Evolutionary conservation across 2,329 filamentous ascomycete species (phyloP).

Genomic region (Alternaria infectoria): DNA sequence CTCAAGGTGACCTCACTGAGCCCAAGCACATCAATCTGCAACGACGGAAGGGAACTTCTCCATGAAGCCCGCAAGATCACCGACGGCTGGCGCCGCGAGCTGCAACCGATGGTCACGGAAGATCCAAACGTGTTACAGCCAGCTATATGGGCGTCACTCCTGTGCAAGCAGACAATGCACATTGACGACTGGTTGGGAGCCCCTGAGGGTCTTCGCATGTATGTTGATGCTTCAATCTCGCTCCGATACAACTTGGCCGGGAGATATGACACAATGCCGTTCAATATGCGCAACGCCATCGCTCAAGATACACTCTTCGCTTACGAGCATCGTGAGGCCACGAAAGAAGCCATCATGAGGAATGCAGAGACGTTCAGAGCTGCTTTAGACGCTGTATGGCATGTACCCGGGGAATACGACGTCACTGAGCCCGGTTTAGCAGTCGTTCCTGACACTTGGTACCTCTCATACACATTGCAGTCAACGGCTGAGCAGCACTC

Average conservation of each 20-base stretch:
- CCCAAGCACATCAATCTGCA: conserved; percentile 14
- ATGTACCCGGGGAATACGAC: conserved; percentile 33
- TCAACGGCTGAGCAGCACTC: conserved; percentile 30
- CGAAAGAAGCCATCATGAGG: conserved; percentile 47
- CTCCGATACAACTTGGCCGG: conserved; percentile 57
- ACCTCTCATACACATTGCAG: conserved; percentile 41
- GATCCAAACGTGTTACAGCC: conserved; percentile 52
- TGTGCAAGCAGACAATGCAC: conserved; percentile 61
- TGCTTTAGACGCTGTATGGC: conserved; percentile 54
- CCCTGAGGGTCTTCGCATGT: conserved; percentile 26
- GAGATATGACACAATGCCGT: conserved; percentile 46
- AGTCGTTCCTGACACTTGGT: conserved; percentile 30
- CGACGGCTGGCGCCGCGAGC: conserved; percentile 59
- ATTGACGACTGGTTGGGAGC: not conserved
- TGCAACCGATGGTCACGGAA: conserved; percentile 49
- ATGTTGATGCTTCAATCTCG: conserved; percentile 51
- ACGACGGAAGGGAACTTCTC: conserved; percentile 45
- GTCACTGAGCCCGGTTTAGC: conserved; percentile 10
- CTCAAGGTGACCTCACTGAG: conserved; percentile 50
- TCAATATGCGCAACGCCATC: conserved; percentile 48
- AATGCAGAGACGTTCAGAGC: conserved; percentile 35
- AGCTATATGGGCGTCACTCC: conserved; percentile 61
- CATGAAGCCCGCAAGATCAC: conserved; percentile 52
- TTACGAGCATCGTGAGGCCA: conserved; percentile 42
- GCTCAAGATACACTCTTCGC: conserved; percentile 57